Conservation (phyloP, 2,329 filamentous ascomycete genomes). For the Shiraia bambusicola region DNA sequence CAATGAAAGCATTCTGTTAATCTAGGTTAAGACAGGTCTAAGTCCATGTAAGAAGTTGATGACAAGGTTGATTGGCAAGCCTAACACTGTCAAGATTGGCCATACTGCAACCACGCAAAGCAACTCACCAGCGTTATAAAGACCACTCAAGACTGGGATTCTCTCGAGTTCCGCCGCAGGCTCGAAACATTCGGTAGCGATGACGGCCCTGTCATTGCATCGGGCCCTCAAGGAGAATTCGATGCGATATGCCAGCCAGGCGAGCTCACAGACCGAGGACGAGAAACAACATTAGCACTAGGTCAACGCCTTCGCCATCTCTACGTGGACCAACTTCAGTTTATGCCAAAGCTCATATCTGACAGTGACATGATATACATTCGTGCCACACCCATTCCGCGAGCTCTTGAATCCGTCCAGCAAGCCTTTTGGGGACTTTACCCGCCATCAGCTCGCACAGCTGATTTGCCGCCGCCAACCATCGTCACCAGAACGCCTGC, state of each 20-base stretch:
- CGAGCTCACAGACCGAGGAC: constrained; percentile 53
- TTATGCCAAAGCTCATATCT: constrained; percentile 50
- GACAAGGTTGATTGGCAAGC: background rate
- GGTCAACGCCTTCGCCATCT: constrained; percentile 52
- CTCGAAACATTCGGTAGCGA: constrained; percentile 78
- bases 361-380: constrained; percentile 49
- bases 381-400: constrained; percentile 52
- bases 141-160: constrained; percentile 60
- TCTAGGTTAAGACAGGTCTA: constrained; percentile 29
- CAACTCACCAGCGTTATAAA: constrained; percentile 67
- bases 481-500: constrained; percentile 49
- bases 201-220: constrained; percentile 64
- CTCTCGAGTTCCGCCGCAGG: constrained; percentile 65
- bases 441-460: constrained; percentile 45
- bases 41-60: constrained; percentile 30
- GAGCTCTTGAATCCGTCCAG: constrained; percentile 54
- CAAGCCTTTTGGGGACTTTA: constrained; percentile 54
- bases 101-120: constrained; percentile 79
- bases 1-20: constrained; percentile 3
- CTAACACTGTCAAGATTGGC: constrained; percentile 63
- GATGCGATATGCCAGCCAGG: constrained; percentile 68
- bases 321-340: constrained; percentile 53
- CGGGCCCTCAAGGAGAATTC: constrained; percentile 67
- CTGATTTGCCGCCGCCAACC: constrained; percentile 47
- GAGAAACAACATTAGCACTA: constrained; percentile 52